Evolutionary conservation across 768 basidiomycete genomes (phyloP), one percentile per base, ranked within the genome.

Genomic region (Kwoniella mangroviensis): DNA sequence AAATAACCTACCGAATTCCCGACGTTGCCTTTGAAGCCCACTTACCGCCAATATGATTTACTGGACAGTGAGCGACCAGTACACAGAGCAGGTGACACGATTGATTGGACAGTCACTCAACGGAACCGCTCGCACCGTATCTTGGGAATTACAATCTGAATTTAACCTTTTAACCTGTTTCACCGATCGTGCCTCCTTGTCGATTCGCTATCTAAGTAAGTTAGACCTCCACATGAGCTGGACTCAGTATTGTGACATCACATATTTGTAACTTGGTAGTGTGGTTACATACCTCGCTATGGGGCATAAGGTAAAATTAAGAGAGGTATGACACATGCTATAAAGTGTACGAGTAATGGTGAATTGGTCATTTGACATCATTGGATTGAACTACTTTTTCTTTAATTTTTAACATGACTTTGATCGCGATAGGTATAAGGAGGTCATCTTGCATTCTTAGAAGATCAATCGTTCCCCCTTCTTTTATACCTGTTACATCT

Each of bases 311-410:
- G n/a, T n/a, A n/a, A 34, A 34, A 7, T 5, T 34, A 34, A 34
- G 34, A 34, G 28, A 57, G 56, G 56, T 57, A 57, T 55, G 54
- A 13, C 53, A 19, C 21, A 54, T n/a, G n/a, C n/a, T 54, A 24
- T n/a, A 54, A 1, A 19, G 53, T n/a, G 15, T 9, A 43, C 13
- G 42, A 17, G 43, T 13, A 6, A 10, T 49, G 2, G 58, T 0
- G 19, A 10, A 26, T 26, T 1, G 58, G 58, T 60, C 58, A 60
- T 60, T 60, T 60, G 58, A 60, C 58, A 60, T 60, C 58, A 60
- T 60, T 28, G n/a, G n/a, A n/a, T n/a, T n/a, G n/a, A n/a, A n/a
- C n/a, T n/a, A n/a, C n/a, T n/a, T n/a, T n/a, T n/a, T n/a, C n/a
- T n/a, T n/a, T n/a, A n/a, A n/a, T n/a, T n/a, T n/a, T n/a, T n/a